Conservation (phyloP, 148 eudicot genomes). For the Fagopyrum esculentum region DNA sequence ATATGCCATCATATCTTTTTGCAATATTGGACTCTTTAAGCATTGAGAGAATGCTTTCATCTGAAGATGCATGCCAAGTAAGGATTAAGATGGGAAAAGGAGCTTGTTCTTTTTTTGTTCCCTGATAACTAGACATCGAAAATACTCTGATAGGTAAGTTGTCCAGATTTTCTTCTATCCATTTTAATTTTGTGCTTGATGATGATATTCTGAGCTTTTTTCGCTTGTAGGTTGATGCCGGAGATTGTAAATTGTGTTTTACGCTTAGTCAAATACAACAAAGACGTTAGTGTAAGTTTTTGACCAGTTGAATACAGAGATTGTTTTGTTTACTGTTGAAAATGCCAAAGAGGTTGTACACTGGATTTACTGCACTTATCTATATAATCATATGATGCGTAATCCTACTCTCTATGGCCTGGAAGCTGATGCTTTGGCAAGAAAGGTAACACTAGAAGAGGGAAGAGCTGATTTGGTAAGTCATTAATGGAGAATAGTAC, state of each 20-base stretch:
- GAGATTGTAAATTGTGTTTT: too few species aligned
- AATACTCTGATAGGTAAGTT: slow-evolving; percentile 66
- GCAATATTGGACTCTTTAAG: slow-evolving; percentile 41
- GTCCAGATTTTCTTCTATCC: background rate
- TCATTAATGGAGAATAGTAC: too few species aligned
- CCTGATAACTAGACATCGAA: slow-evolving; percentile 65
- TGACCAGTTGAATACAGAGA: slow-evolving; percentile 93
- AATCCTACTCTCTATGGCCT: slow-evolving; percentile 72
- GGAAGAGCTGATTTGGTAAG: slow-evolving; percentile 90
- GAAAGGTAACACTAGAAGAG: slow-evolving; percentile 47
- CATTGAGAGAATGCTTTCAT: slow-evolving; percentile 30
- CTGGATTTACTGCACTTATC: slow-evolving; percentile 81
- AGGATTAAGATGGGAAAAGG: slow-evolving; percentile 73
- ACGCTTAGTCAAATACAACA: too few species aligned
- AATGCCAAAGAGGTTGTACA: slow-evolving; percentile 87
- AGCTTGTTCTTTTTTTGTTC: slow-evolving; percentile 57
- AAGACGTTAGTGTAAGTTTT: too few species aligned
- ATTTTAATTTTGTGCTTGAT: slow-evolving; percentile 3
- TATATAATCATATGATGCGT: slow-evolving; percentile 74
- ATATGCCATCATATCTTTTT: slow-evolving; percentile 66
- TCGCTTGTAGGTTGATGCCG: too few species aligned
- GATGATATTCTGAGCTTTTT: background rate
- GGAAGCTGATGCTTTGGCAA: slow-evolving; percentile 44
- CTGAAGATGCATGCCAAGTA: slow-evolving; percentile 35
- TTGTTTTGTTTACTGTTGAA: slow-evolving; percentile 87